These are phyloP conservation scores for Phytophthora multivora DNA, from an alignment of 352 stramenopile species.

Conservation along the genomic window DNA sequence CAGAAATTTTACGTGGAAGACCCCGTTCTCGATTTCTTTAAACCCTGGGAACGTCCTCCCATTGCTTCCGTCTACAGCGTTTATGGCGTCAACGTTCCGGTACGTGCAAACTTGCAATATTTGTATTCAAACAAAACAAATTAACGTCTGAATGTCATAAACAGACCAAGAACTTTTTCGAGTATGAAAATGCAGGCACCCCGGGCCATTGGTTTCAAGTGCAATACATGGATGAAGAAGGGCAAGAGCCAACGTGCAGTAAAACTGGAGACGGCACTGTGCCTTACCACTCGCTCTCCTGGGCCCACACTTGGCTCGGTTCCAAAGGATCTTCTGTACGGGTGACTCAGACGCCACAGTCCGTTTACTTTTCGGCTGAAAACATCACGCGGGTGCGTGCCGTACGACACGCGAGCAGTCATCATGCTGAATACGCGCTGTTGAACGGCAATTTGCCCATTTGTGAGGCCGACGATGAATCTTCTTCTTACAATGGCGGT, in stretches of 20 bases:
- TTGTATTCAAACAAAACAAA: background rate
- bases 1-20: slow-evolving; percentile 74
- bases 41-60: slow-evolving; percentile 67
- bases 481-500: slow-evolving; percentile 16
- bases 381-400: slow-evolving; percentile 60
- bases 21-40: slow-evolving; percentile 59
- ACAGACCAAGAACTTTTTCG: slow-evolving; percentile 76
- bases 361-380: slow-evolving; percentile 70
- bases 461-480: slow-evolving; percentile 30
- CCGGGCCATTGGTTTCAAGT: slow-evolving; percentile 71
- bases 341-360: slow-evolving; percentile 75
- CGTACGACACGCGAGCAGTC: slow-evolving; percentile 38
- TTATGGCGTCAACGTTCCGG: slow-evolving; percentile 80
- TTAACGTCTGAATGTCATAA: background rate
- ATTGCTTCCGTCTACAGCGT: slow-evolving; percentile 79
- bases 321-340: slow-evolving; percentile 46
- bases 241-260: slow-evolving; percentile 51
- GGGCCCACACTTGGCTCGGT: slow-evolving; percentile 78
- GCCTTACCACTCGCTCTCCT: slow-evolving; percentile 81
- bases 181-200: slow-evolving; percentile 60
- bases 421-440: slow-evolving; percentile 72
- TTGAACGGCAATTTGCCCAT: slow-evolving; percentile 44
- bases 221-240: slow-evolving; percentile 54
- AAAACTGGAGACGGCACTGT: slow-evolving; percentile 82
- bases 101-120: slow-evolving; percentile 21